A percentile compares a stretch with the other conserved stretches of the same genome.
phyloP scores from a whole-genome alignment of 2,329 filamentous ascomycete species.

The Colletotrichum liaoningense region DNA sequence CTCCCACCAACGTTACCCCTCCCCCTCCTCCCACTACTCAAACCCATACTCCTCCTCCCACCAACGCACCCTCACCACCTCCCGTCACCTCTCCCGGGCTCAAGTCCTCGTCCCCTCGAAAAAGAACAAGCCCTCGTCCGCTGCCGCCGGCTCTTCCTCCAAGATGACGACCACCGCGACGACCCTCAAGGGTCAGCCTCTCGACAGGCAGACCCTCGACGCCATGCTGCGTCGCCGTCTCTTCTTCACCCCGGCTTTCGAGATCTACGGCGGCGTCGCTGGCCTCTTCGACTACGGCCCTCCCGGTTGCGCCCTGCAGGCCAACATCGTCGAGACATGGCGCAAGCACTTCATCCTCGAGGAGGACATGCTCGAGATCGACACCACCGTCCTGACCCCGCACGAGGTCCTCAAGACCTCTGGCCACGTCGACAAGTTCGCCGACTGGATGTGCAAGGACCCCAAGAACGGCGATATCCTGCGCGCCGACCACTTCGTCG shows the following conservation, averaged over 20 bases:
- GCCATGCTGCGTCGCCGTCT: conserved; percentile 86
- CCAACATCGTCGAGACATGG: conserved; percentile 90
- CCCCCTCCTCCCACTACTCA: conserved; percentile 21
- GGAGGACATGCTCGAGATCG: conserved; percentile 95
- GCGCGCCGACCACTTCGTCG: conserved; percentile 94
- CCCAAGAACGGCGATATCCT: conserved; percentile 97
- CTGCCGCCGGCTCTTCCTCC: conserved; percentile 6
- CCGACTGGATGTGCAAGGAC: conserved; percentile 99
- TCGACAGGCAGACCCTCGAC: conserved; percentile 86
- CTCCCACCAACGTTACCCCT: conserved; percentile 33
- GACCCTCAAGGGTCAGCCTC: conserved; percentile 88
- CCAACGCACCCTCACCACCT: conserved; percentile 30
- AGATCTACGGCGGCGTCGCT: conserved; percentile 91
- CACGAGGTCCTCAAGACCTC: conserved; percentile 94
- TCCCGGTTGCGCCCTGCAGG: conserved; percentile 85
- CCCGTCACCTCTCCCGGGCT: conserved; percentile 29
- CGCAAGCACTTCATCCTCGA: conserved; percentile 93
- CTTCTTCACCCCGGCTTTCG: conserved; percentile 96
- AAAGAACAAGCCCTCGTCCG: conserved; percentile 7
- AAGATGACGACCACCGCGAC: conserved; percentile 68
- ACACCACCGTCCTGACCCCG: conserved; percentile 94
- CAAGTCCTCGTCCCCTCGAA: conserved; percentile 32
- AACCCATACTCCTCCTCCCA: conserved; percentile 3
- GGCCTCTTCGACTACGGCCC: conserved; percentile 96
- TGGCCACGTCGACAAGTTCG: conserved; percentile 97